phyloP scores from a whole-genome alignment of 305 asterid species.

The Lippia alba region DNA sequence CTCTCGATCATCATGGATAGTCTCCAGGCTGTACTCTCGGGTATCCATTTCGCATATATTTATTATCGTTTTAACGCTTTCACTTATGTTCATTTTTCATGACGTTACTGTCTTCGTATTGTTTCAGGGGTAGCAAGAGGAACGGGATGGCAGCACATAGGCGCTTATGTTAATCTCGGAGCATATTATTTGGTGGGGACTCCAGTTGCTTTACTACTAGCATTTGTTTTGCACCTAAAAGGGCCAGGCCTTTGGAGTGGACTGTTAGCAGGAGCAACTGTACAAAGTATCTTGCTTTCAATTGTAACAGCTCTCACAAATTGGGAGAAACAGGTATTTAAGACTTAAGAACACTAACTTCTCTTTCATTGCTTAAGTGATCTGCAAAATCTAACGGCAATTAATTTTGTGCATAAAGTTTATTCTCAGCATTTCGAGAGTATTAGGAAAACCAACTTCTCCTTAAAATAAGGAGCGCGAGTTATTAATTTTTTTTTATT shows the following conservation, averaged over 20 bases:
- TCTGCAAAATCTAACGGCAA: too few species aligned
- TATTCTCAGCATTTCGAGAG: too few species aligned
- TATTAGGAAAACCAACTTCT: too few species aligned
- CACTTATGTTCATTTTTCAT: background rate
- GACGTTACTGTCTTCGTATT: background rate
- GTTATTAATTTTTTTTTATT: background rate
- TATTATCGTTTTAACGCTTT: too few species aligned
- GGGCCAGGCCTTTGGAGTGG: constrained; percentile 71
- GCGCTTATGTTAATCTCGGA: constrained; percentile 63
- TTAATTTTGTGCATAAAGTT: too few species aligned
- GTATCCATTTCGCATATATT: constrained; percentile 26
- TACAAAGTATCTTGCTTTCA: constrained; percentile 48
- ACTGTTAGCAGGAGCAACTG: constrained; percentile 46
- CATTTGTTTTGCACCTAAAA: constrained; percentile 43
- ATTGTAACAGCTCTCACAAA: constrained; percentile 48
- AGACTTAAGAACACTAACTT: background rate
- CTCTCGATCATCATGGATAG: constrained; percentile 63
- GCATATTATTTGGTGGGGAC: constrained; percentile 60
- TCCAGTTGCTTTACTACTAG: constrained; percentile 51
- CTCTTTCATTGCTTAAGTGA: background rate
- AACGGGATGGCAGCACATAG: constrained; percentile 66
- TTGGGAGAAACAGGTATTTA: constrained; percentile 74
- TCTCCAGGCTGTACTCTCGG: constrained; percentile 62
- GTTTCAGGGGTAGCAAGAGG: constrained; percentile 64
- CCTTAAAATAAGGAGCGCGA: too few species aligned